phyloP scores from a whole-genome alignment of 768 basidiomycete species.

The Lactifluus hygrophoroides region DNA sequence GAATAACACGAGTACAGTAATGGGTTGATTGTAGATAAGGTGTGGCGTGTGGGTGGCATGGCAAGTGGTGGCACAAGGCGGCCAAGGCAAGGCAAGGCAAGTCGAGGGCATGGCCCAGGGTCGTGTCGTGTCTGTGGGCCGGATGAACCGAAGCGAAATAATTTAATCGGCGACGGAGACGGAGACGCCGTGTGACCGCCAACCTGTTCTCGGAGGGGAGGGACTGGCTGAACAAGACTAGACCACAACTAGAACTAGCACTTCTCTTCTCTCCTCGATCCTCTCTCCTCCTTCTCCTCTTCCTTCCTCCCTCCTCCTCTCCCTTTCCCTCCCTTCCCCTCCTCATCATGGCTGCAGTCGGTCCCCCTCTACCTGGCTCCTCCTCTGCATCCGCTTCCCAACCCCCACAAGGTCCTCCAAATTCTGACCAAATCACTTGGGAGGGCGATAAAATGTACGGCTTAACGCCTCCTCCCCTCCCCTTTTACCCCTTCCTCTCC shows the following conservation, averaged over 20 bases:
- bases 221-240: not conserved
- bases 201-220: not conserved
- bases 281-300: not conserved
- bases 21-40: not conserved
- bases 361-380: constrained; percentile 10
- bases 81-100: too few relatives aligned
- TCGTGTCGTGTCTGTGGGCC: not conserved
- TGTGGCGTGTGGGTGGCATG: not conserved
- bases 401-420: constrained; percentile 14
- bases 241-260: not conserved
- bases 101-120: too few relatives aligned
- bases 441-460: constrained; percentile 78
- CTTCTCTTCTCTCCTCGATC: not conserved
- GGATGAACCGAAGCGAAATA: not conserved
- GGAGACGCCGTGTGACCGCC: not conserved
- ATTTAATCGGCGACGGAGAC: constrained; percentile 10
- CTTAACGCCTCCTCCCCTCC: constrained; percentile 11
- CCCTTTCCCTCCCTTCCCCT: not conserved
- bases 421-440: constrained; percentile 43
- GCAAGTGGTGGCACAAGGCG: too few relatives aligned
- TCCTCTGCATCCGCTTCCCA: constrained; percentile 10
- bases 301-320: not conserved
- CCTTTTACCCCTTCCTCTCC: not conserved
- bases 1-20: constrained; percentile 8
- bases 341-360: constrained; percentile 13